These are phyloP conservation scores for Penicillium hesseltinei DNA, from an alignment of 2,329 filamentous ascomycete genomes.

Conservation along the genomic window DNA sequence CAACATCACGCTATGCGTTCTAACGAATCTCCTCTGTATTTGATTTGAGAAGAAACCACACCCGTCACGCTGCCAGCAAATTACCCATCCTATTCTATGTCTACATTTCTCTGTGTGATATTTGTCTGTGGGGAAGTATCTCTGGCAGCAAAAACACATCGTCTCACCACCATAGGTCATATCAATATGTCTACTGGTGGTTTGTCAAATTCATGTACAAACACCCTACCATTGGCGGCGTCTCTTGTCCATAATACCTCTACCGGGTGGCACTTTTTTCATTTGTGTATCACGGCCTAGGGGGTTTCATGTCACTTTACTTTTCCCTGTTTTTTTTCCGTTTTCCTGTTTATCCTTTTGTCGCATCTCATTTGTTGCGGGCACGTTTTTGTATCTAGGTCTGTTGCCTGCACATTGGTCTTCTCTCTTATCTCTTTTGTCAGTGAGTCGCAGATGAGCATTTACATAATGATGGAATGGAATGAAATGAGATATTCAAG, in stretches of 20 bases:
- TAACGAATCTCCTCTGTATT: conserved; percentile 5
- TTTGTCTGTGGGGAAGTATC: not conserved
- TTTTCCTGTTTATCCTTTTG: not conserved
- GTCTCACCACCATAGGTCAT: not conserved
- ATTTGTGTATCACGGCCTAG: not conserved
- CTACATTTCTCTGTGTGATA: not conserved
- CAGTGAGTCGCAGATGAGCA: not conserved
- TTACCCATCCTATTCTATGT: not conserved
- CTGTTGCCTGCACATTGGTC: not conserved
- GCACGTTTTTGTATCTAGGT: conserved; percentile 2
- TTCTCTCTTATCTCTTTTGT: conserved; percentile 9
- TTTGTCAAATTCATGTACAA: conserved; percentile 8
- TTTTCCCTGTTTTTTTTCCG: not conserved
- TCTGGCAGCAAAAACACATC: not conserved
- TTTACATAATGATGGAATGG: conserved; percentile 10
- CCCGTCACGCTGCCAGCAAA: not conserved
- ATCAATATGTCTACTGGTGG: not conserved
- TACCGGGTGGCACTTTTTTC: not conserved
- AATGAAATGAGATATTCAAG: conserved; percentile 8
- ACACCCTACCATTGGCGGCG: conserved; percentile 8
- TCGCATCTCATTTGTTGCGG: not conserved
- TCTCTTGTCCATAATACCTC: conserved; percentile 4
- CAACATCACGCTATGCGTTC: not conserved
- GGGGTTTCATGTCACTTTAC: not conserved
- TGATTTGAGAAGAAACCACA: not conserved